phyloP scores from a whole-genome alignment of 2,329 filamentous ascomycete species.

The Fusarium bulbicola region DNA sequence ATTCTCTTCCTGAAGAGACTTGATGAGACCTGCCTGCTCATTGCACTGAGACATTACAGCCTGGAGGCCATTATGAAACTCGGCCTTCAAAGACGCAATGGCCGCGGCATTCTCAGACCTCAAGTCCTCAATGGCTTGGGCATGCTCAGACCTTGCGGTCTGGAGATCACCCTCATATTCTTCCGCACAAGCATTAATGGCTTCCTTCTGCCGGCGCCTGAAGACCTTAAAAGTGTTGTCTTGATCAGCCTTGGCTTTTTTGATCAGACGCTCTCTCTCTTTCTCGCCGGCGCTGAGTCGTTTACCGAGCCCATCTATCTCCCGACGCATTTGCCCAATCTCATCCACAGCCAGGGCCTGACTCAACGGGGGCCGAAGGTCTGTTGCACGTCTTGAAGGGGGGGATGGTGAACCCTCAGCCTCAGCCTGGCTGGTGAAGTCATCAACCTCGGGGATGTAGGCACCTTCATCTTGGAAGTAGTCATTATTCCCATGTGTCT shows the following conservation, averaged over 20 bases:
- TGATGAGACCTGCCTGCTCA: not conserved
- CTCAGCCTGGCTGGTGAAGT: too few species aligned
- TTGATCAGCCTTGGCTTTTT: not conserved
- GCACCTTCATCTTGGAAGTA: too few species aligned
- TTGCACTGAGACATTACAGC: not conserved
- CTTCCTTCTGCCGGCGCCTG: not conserved
- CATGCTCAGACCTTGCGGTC: not conserved
- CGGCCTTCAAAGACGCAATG: too few species aligned
- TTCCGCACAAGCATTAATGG: too few species aligned
- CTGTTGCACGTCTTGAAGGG: too few species aligned
- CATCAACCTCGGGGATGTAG: too few species aligned
- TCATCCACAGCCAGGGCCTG: not conserved
- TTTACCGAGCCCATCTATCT: not conserved
- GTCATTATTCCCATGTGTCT: too few species aligned
- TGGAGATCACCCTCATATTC: too few species aligned
- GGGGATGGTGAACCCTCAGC: too few species aligned
- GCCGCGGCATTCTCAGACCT: not conserved
- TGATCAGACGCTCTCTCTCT: not conserved
- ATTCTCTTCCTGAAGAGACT: not conserved
- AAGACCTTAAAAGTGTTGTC: not conserved
- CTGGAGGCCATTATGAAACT: too few species aligned
- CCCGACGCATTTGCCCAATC: not conserved
- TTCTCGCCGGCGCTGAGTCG: not conserved
- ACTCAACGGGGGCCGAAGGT: too few species aligned
- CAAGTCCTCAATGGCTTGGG: not conserved